phyloP scores from a whole-genome alignment of 305 asterid species.

The Fraxinus xanthoxyloides region DNA sequence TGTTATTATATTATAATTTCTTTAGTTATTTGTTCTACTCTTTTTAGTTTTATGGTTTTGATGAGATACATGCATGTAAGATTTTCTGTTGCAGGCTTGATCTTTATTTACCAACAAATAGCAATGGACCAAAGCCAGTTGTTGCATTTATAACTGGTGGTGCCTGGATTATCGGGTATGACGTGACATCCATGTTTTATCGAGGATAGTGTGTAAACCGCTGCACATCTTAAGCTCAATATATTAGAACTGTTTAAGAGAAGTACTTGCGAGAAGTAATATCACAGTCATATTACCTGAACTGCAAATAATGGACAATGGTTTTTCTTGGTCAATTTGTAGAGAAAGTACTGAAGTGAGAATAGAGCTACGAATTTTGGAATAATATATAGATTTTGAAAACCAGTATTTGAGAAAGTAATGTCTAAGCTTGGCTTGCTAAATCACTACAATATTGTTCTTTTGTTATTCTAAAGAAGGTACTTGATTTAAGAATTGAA shows the following conservation, averaged over 20 bases:
- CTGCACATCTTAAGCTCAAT: background rate
- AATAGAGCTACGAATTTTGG: background rate
- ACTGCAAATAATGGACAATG: background rate
- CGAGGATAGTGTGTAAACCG: background rate
- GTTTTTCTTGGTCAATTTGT: background rate
- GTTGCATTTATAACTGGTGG: conserved; percentile 97
- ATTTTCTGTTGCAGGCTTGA: conserved; percentile 58
- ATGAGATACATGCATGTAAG: conserved; percentile 14
- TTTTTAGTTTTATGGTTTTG: background rate
- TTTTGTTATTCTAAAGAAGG: background rate
- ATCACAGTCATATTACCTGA: background rate
- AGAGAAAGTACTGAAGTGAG: background rate
- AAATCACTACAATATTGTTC: background rate
- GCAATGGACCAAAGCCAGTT: conserved; percentile 79
- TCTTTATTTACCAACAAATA: conserved; percentile 71
- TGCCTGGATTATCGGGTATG: conserved; percentile 97
- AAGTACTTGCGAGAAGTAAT: background rate
- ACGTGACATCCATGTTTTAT: conserved; percentile 6
- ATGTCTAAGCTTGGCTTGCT: background rate
- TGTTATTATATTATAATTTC: background rate
- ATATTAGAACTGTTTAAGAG: background rate
- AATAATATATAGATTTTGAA: background rate
- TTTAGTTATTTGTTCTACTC: background rate
- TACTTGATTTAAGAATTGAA: background rate
- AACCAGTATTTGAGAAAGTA: background rate